Conservation (phyloP, 192 early-diverging fungal species). For the Geranomyces variabilis region DNA sequence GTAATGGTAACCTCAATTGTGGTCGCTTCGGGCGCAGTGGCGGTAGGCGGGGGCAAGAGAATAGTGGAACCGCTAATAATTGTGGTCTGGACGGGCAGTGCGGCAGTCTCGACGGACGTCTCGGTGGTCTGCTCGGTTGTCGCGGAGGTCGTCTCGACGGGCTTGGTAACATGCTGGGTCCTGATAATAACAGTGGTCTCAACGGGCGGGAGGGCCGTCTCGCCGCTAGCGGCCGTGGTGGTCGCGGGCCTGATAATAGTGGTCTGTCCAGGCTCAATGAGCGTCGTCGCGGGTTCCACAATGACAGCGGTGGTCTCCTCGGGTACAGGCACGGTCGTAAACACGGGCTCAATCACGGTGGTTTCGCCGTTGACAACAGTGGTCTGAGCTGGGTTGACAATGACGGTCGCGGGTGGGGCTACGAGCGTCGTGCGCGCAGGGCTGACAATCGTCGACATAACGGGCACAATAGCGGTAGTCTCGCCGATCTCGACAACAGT, state of each 20-base stretch:
- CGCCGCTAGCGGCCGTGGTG: not conserved
- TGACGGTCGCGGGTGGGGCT: not conserved
- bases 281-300: not conserved
- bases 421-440: not conserved
- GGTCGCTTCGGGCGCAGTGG: not conserved
- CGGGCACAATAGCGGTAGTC: not conserved
- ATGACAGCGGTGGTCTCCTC: slow-evolving; percentile 1
- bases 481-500: not conserved
- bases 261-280: not conserved
- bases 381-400: not conserved
- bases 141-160: not conserved
- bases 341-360: not conserved
- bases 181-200: not conserved
- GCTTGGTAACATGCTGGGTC: too few species aligned
- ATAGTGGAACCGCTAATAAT: not conserved
- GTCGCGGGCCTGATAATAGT: not conserved
- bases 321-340: not conserved
- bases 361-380: not conserved
- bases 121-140: not conserved
- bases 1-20: slow-evolving; percentile 5
- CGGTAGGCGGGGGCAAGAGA: not conserved
- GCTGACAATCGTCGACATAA: not conserved
- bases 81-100: not conserved
- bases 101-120: not conserved
- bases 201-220: not conserved